These are phyloP conservation scores for Boeremia lycopersici DNA, from an alignment of 2,329 filamentous ascomycete genomes.

Conservation along the genomic window DNA sequence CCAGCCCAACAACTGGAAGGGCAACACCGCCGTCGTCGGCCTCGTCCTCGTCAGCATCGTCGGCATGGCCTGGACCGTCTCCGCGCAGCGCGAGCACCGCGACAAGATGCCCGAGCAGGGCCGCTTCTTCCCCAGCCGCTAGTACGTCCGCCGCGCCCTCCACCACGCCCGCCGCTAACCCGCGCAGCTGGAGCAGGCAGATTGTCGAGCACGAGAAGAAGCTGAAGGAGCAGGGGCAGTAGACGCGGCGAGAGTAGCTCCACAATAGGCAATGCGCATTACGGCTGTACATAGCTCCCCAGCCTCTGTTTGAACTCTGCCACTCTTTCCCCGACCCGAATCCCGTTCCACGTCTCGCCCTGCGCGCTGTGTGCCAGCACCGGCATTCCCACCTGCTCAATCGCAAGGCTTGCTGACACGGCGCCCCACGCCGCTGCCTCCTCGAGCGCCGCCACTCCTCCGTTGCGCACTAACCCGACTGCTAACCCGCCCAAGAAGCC, in stretches of 20 bases:
- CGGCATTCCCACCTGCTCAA: conserved; percentile 92
- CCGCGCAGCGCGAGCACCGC: conserved; percentile 74
- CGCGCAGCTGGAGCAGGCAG: conserved; percentile 70
- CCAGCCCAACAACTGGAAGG: conserved; percentile 92
- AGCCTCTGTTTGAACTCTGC: conserved; percentile 49
- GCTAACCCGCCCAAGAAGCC: conserved; percentile 74
- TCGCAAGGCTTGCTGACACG: conserved; percentile 87
- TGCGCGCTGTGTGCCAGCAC: conserved; percentile 48
- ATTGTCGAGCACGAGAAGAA: conserved; percentile 71
- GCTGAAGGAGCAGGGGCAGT: conserved; percentile 43
- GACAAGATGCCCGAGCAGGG: conserved; percentile 76
- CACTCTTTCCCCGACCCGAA: conserved; percentile 51
- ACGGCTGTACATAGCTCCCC: conserved; percentile 48
- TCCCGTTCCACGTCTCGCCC: conserved; percentile 57
- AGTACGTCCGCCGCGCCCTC: conserved; percentile 61
- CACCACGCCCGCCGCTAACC: conserved; percentile 32
- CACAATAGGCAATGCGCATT: conserved; percentile 19
- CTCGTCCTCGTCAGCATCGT: conserved; percentile 71
- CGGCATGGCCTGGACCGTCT: conserved; percentile 71
- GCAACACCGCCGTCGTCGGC: conserved; percentile 81
- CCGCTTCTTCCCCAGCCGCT: conserved; percentile 83
- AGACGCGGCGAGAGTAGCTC: conserved; percentile 6
- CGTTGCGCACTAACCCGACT: conserved; percentile 58
- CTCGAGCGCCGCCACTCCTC: conserved; percentile 59
- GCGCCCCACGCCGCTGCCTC: conserved; percentile 79